Evolutionary conservation across 2,329 filamentous ascomycete genomes (phyloP).

Genomic region (Aspergillus persii): DNA sequence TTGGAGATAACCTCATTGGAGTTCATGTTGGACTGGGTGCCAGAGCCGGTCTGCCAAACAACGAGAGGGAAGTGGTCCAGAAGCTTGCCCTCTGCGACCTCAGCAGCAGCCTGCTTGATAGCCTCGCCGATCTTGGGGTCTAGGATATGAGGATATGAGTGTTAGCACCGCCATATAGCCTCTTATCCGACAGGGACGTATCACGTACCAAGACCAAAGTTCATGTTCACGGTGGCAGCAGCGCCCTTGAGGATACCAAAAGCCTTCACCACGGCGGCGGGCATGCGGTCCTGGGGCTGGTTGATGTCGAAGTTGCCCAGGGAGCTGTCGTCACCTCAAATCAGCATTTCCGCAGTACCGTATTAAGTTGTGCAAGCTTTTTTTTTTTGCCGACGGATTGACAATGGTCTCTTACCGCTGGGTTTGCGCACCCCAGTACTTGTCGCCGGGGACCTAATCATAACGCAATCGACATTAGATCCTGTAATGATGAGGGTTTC

Average conservation of each 20-base stretch:
- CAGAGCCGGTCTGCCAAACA: conserved; percentile 98
- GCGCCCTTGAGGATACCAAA: conserved; percentile 98
- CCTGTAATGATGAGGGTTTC: neutral
- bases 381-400: neutral
- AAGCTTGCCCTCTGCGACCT: conserved; percentile 91
- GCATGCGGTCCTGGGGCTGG: conserved; percentile 98
- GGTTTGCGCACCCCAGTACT: conserved; percentile 98
- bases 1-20: conserved; percentile 99
- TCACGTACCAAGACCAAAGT: conserved; percentile 70
- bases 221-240: conserved; percentile 92
- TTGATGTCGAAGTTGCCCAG: conserved; percentile 99
- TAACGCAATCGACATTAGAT: conserved; percentile 12
- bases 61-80: conserved; percentile 97
- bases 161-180: neutral
- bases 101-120: conserved; percentile 89
- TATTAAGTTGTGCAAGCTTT: neutral
- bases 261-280: conserved; percentile 82
- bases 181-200: neutral
- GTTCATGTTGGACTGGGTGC: conserved; percentile 99
- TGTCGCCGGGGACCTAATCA: conserved; percentile 70
- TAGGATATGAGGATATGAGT: conserved; percentile 36
- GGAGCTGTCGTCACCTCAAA: conserved; percentile 51
- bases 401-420: conserved; percentile 59
- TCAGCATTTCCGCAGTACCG: conserved; percentile 19
- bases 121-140: conserved; percentile 87